Evolutionary conservation across 306 rosid species (phyloP).

Genomic region (Begonia peltatifolia): DNA sequence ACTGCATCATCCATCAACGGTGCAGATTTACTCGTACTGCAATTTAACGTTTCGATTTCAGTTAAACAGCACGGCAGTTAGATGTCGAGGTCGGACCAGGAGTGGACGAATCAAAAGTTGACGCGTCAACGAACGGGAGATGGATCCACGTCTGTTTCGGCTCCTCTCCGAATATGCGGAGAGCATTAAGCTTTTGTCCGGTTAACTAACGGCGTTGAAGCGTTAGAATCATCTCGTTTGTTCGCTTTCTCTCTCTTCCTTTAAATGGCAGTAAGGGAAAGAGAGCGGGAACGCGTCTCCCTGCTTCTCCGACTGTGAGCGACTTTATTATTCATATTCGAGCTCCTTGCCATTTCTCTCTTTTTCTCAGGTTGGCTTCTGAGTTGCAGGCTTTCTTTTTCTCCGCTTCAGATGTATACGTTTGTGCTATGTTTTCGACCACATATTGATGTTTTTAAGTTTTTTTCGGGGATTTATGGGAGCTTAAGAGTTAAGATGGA

Average conservation of each 20-base stretch:
- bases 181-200: not conserved
- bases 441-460: too few relatives aligned
- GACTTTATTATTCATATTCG: conserved; percentile 18
- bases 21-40: too few relatives aligned
- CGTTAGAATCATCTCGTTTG: not conserved
- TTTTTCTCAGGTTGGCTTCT: conserved; percentile 6
- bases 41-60: too few relatives aligned
- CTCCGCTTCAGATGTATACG: too few relatives aligned
- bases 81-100: too few relatives aligned
- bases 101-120: not conserved
- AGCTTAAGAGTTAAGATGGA: too few relatives aligned
- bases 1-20: too few relatives aligned
- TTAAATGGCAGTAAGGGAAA: conserved; percentile 14
- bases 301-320: conserved; percentile 24
- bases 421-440: too few relatives aligned
- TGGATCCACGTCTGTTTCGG: not conserved
- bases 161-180: not conserved
- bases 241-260: not conserved
- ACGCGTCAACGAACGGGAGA: not conserved
- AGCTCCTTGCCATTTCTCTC: conserved; percentile 8
- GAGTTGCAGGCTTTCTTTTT: conserved; percentile 8
- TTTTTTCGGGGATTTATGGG: too few relatives aligned
- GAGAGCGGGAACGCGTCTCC: not conserved
- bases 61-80: too few relatives aligned
- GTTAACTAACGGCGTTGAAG: not conserved